phyloP scores from a whole-genome alignment of 139 green algal species.

The Pseudopediastrum boryanum region DNA sequence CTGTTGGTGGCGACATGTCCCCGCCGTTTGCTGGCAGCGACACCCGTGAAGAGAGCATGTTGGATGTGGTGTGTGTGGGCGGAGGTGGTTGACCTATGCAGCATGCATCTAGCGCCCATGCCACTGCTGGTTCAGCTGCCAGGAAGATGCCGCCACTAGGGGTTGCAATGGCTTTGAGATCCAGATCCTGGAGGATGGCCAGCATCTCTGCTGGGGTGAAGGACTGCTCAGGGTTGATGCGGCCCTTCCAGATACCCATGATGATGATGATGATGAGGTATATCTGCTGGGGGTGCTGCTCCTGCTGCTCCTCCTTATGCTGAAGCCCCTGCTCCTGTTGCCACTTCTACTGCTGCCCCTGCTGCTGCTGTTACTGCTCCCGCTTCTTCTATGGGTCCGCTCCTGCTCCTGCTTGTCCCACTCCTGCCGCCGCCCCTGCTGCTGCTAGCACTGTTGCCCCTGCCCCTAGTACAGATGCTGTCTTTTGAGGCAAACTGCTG shows the following conservation, averaged over 20 bases:
- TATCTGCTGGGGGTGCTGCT: neutral
- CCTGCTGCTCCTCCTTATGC: neutral
- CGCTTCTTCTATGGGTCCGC: neutral
- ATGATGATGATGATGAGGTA: neutral
- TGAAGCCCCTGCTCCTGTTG: neutral
- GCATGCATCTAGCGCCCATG: slow-evolving; percentile 27
- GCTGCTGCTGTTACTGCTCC: neutral
- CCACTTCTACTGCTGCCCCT: neutral
- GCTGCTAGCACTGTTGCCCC: neutral
- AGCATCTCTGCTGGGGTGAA: slow-evolving; percentile 35
- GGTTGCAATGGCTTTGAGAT: slow-evolving; percentile 14
- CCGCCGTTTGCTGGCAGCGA: neutral
- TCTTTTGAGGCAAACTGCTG: neutral
- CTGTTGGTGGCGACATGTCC: neutral
- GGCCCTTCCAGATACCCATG: slow-evolving; percentile 26
- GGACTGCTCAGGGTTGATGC: slow-evolving; percentile 13
- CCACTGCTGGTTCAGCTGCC: slow-evolving; percentile 15
- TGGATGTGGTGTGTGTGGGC: neutral
- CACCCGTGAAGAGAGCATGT: neutral
- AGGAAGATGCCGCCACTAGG: slow-evolving; percentile 6
- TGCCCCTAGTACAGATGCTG: neutral
- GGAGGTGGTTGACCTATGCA: slow-evolving; percentile 3
- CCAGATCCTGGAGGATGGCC: slow-evolving; percentile 4
- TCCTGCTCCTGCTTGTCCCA: neutral
- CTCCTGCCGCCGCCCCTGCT: neutral